A percentile compares a stretch with the other conserved stretches of the same genome.
Conservation (phyloP, 2,329 filamentous ascomycete species). For the Xylaria digitata region DNA sequence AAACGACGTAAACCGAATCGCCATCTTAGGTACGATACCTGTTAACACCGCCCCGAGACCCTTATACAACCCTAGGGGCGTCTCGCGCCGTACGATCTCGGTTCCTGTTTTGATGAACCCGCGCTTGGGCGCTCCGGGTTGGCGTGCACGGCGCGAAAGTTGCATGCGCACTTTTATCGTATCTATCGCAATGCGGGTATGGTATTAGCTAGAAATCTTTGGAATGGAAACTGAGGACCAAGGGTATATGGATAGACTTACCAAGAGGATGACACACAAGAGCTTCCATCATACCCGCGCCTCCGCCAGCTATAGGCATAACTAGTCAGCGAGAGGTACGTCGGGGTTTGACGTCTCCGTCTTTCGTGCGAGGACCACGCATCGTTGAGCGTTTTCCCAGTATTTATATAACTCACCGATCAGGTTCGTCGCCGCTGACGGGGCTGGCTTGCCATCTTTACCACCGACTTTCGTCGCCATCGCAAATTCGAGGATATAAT, state of each 20-base stretch:
- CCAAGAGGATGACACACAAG: slow-evolving; percentile 93
- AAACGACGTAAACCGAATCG: slow-evolving; percentile 97
- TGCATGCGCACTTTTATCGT: slow-evolving; percentile 99
- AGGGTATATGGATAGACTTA: slow-evolving; percentile 55
- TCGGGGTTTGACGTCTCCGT: not conserved
- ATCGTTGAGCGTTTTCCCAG: too few species aligned
- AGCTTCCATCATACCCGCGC: slow-evolving; percentile 99
- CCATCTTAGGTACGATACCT: slow-evolving; percentile 99
- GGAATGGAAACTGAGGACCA: not conserved
- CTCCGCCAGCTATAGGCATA: slow-evolving; percentile 78
- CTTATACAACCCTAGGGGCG: slow-evolving; percentile 94
- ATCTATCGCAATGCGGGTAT: slow-evolving; percentile 61
- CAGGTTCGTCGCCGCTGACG: slow-evolving; percentile 88
- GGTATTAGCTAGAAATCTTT: slow-evolving; percentile 1
- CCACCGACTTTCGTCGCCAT: slow-evolving; percentile 59
- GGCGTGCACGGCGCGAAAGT: slow-evolving; percentile 85
- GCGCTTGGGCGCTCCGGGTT: slow-evolving; percentile 84
- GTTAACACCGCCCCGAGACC: slow-evolving; percentile 96
- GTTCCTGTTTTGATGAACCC: slow-evolving; percentile 88
- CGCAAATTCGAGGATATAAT: slow-evolving; percentile 17
- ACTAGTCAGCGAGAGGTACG: slow-evolving; percentile 15
- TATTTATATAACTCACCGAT: slow-evolving; percentile 69
- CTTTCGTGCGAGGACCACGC: not conserved
- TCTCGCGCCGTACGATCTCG: slow-evolving; percentile 90
- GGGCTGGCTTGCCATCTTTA: slow-evolving; percentile 75